Base-by-base conservation (phyloP, 306 rosid species). In the Ceratonia siliqua region DNA sequence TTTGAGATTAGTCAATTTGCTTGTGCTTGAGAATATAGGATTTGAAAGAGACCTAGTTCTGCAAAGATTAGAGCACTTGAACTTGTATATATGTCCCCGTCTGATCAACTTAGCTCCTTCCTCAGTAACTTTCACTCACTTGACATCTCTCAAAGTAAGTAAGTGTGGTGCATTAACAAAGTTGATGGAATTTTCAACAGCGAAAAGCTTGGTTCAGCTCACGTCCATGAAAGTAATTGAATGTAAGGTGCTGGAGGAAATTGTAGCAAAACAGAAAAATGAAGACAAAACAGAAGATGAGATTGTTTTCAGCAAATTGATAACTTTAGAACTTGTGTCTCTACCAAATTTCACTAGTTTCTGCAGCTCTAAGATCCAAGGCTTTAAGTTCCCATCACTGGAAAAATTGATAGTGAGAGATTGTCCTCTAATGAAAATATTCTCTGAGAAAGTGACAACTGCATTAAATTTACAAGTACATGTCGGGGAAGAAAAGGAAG, bases 131-230 rank as follows among this genome's bases (percentile, higher is more conserved):
- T 27, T 78, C 18, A 10, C 50, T 62, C 25, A 42, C 42, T 62
- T 78, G 61, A 78, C 68, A 53, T 13, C 13, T 71, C 42, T 71
- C 8, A 73, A 70, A 71, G 61, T 78, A 22, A 0, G 0, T 6
- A 1, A 14, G 0, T 78, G 82, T 38, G 0, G 4, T 1, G 0
- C 6, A 24, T 21, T 70, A 33, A 57, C 0, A 14, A 4, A 25
- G 8, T 66, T 79, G 53, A 55, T 79, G 48, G 3, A 45, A 25
- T 38, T 59, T 15, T 65, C 64, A 4, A 73, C 70, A 7, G 79
- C 83, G 2, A 66, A 46, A 72, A 35, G 70, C 45, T 33, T 79
- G 74, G 46, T 5, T 55, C 79, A 56, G 1, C 83, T 79, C 3
- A 49, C 3, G 25, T 8, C n/a, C 28, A 50, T 78, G 59, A 71